These are phyloP conservation scores for Trichoderma reesei DNA, from an alignment of 495 filamentous ascomycete genomes.

Conservation along the genomic window DNA sequence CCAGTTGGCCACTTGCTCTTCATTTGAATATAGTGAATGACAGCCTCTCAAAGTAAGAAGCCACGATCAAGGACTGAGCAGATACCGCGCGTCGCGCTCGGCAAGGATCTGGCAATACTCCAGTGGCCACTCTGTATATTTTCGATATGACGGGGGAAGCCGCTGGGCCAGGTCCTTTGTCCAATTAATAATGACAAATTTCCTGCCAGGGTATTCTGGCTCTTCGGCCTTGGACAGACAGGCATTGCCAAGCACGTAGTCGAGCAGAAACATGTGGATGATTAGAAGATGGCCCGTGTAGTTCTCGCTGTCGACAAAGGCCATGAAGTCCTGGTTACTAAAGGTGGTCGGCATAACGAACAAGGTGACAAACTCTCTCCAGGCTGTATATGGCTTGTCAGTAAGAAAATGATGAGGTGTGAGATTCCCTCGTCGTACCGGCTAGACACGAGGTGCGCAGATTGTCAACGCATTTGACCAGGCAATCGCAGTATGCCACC, in stretches of 20 bases:
- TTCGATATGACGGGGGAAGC: slow-evolving; percentile 7
- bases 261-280: slow-evolving; percentile 29
- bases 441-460: neutral
- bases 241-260: slow-evolving; percentile 8
- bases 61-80: neutral
- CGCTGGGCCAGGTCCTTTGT: slow-evolving; percentile 10
- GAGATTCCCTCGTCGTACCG: neutral
- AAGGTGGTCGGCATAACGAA: slow-evolving; percentile 14
- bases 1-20: too few species aligned
- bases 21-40: too few species aligned
- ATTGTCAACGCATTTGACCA: neutral
- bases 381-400: neutral
- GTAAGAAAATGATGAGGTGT: too few species aligned
- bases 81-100: neutral
- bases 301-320: slow-evolving; percentile 32
- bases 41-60: too few species aligned
- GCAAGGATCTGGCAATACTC: neutral
- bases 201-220: slow-evolving; percentile 10
- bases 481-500: neutral
- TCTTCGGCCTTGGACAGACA: neutral
- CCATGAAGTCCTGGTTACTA: slow-evolving; percentile 30
- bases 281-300: slow-evolving; percentile 31
- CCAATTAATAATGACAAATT: slow-evolving; percentile 10
- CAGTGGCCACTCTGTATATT: neutral
- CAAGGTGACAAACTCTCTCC: slow-evolving; percentile 13